Conservation (phyloP, 1,139 yeast genomes). For the Arxiozyma bovina region DNA sequence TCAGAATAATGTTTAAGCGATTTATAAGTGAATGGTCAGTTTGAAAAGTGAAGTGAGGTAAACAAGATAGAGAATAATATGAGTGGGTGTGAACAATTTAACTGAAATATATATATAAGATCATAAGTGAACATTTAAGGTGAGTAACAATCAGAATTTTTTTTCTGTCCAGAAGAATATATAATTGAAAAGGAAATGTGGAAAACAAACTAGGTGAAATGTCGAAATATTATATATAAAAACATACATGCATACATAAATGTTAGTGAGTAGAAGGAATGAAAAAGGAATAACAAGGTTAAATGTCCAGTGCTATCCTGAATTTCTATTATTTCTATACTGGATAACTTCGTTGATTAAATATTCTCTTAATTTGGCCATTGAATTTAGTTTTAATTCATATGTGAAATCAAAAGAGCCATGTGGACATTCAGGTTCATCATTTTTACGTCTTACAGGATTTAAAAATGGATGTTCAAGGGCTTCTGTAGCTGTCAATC, state of each 20-base stretch:
- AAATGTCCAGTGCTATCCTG: not conserved
- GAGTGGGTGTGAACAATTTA: not conserved
- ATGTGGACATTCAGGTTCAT: conserved; percentile 41
- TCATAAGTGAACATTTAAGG: not conserved
- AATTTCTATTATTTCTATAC: conserved; percentile 11
- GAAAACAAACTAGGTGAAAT: not conserved
- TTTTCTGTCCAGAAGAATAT: not conserved
- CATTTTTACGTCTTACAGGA: conserved; percentile 39
- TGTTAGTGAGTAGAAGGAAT: not conserved
- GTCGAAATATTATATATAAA: too few relatives aligned
- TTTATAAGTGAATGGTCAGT: too few relatives aligned
- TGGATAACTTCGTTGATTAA: conserved; percentile 23
- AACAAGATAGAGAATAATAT: too few relatives aligned
- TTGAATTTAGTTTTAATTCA: conserved; percentile 35
- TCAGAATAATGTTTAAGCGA: not conserved
- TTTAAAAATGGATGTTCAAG: conserved; percentile 45
- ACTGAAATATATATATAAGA: not conserved
- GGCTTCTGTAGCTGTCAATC: conserved; percentile 44
- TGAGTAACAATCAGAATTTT: too few relatives aligned
- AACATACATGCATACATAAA: too few relatives aligned
- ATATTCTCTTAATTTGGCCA: conserved; percentile 24
- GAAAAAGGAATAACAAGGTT: not conserved
- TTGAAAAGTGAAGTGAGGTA: not conserved
- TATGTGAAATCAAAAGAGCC: conserved; percentile 53
- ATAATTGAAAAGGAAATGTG: not conserved